phyloP scores from a whole-genome alignment of 768 basidiomycete species.

The Mycena sanguinolenta region DNA sequence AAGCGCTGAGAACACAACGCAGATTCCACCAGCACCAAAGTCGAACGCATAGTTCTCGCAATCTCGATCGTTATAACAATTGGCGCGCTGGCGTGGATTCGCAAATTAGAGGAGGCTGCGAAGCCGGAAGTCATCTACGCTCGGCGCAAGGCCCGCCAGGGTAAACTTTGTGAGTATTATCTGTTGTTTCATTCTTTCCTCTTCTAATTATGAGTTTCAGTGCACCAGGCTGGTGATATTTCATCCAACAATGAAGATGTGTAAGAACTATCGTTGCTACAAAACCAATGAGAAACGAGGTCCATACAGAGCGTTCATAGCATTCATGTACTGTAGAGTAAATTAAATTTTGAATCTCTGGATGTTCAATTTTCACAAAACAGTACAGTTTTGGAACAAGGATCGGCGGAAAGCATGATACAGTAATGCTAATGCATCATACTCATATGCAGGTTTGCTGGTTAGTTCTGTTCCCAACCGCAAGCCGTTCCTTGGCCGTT shows the following conservation, averaged over 20 bases:
- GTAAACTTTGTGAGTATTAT: slow-evolving; percentile 5
- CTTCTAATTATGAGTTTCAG: not conserved
- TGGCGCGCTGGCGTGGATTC: slow-evolving; percentile 51
- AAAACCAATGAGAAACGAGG: too few species aligned
- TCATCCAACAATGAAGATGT: not conserved
- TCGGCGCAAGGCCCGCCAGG: slow-evolving; percentile 76
- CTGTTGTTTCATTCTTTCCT: not conserved
- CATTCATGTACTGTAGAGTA: too few species aligned
- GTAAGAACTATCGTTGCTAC: not conserved
- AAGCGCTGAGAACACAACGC: not conserved
- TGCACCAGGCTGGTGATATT: not conserved
- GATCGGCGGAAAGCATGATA: too few species aligned
- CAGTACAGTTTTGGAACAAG: too few species aligned
- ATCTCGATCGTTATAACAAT: slow-evolving; percentile 1
- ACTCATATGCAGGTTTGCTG: too few species aligned
- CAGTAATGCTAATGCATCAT: too few species aligned
- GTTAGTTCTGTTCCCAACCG: too few species aligned
- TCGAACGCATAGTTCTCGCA: not conserved
- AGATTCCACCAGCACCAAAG: not conserved
- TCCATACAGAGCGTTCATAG: too few species aligned
- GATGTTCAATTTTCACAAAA: too few species aligned
- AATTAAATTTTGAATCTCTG: too few species aligned
- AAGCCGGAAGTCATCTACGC: slow-evolving; percentile 76
- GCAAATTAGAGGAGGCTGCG: slow-evolving; percentile 62
- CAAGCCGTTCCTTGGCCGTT: too few species aligned